Evolutionary conservation across 768 basidiomycete species (phyloP), one percentile per base, ranked within the genome.

Genomic region (Trametes villosa): DNA sequence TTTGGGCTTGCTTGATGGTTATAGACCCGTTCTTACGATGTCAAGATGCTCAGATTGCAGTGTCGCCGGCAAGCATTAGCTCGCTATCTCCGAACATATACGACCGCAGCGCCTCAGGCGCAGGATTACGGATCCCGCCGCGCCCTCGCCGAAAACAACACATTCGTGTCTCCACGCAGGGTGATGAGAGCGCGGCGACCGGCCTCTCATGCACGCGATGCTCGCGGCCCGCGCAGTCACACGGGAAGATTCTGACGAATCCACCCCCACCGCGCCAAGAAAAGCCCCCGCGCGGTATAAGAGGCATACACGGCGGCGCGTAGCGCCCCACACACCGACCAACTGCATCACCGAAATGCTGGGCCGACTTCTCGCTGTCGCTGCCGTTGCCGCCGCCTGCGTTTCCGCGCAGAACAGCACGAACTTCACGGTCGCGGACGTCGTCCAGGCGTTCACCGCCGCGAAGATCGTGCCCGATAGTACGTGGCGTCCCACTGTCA

Each of bases 391-490:
- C 34, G 44, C 42, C 6, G 55, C 41, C 13, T 48, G 51, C 26
- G 60, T 50, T 6, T n/a, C 40, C 18, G 60, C 60, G n/a, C 60
- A 62, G 36, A 50, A 57, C 44, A 46, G 34, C 20, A 45, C 57
- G 13, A 60, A 60, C 38, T 26, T 60, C 17, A 59, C 63, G 13
- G 30, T 59, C 12, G 26, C 57, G 3, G 44, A 46, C n/a, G 63
- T 60, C 20, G 46, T 9, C 6, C 59, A 64, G 56, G 63, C 63
- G 24, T 64, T 64, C 63, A 36, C 15, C 17, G 24, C 20, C 18
- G 58, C 63, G 27, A 57, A 57, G 24, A 53, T 64, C n/a, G 59
- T 64, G 2, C 63, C 63, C 4, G 59, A 60, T 49, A 59, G 63
- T 64, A 34, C 22, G 49, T 46, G 18, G 18, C 20, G 11, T 17